These are phyloP conservation scores for Russula brevipes DNA, from an alignment of 768 basidiomycete species.

Conservation along the genomic window DNA sequence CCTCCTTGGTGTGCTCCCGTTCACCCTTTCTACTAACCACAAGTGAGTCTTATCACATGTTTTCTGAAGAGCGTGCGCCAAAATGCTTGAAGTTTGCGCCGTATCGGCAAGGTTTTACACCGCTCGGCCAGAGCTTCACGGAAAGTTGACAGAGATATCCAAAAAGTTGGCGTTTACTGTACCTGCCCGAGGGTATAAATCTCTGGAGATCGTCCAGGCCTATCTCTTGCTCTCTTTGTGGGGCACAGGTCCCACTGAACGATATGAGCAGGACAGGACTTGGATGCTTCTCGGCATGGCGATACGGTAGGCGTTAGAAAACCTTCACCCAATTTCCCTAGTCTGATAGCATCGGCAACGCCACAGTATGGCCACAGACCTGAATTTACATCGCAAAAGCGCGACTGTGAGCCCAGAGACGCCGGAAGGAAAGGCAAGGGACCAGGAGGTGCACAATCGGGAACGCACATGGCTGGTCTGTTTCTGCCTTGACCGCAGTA, in stretches of 20 bases:
- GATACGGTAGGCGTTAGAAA: slow-evolving; percentile 49
- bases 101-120: slow-evolving; percentile 88
- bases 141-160: slow-evolving; percentile 71
- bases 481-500: slow-evolving; percentile 80
- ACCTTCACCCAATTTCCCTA: background rate
- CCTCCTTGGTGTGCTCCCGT: slow-evolving; percentile 86
- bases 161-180: slow-evolving; percentile 86
- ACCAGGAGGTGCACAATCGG: slow-evolving; percentile 85
- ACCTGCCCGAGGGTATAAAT: slow-evolving; percentile 83
- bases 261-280: slow-evolving; percentile 94
- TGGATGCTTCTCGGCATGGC: slow-evolving; percentile 88
- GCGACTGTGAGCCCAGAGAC: slow-evolving; percentile 54
- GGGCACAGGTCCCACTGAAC: slow-evolving; percentile 92
- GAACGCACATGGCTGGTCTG: slow-evolving; percentile 93
- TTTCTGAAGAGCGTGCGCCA: background rate
- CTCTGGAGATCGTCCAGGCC: slow-evolving; percentile 92
- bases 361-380: slow-evolving; percentile 85
- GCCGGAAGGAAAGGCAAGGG: slow-evolving; percentile 73
- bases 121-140: slow-evolving; percentile 74
- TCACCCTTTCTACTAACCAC: slow-evolving; percentile 94
- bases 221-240: slow-evolving; percentile 85
- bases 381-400: slow-evolving; percentile 91
- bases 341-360: background rate
- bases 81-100: slow-evolving; percentile 68
- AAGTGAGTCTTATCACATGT: slow-evolving; percentile 44